Conservation (phyloP, 805 yeast species). For the Babjeviella inositovora region DNA sequence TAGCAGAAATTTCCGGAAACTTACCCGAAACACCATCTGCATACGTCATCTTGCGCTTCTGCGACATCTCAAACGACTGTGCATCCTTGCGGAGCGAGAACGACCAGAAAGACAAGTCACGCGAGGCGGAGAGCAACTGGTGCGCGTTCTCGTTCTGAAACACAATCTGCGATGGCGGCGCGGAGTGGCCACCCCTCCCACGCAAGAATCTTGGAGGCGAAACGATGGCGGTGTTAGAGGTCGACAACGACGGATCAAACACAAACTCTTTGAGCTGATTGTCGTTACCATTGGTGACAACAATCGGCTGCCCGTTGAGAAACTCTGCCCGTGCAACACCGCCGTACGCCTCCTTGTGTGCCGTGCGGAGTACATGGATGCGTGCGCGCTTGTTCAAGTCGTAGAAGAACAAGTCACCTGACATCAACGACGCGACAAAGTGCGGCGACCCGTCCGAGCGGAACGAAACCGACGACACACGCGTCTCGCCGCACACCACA, state of each 20-base stretch:
- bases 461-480: constrained; percentile 55
- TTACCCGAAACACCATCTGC: too few relatives aligned
- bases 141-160: constrained; percentile 71
- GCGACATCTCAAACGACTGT: constrained; percentile 88
- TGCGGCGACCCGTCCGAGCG: constrained; percentile 85
- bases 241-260: constrained; percentile 78
- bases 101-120: constrained; percentile 78
- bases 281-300: constrained; percentile 84
- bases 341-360: constrained; percentile 61
- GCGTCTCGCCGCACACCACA: constrained; percentile 19
- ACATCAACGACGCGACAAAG: constrained; percentile 58
- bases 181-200: constrained; percentile 95
- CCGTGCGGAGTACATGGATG: constrained; percentile 57
- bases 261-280: constrained; percentile 81
- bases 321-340: constrained; percentile 66
- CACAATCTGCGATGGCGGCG: constrained; percentile 63
- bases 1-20: constrained; percentile 57
- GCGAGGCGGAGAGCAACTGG: constrained; percentile 71
- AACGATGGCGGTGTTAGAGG: constrained; percentile 42
- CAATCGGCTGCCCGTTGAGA: constrained; percentile 81
- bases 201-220: constrained; percentile 86
- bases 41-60: constrained; percentile 23
- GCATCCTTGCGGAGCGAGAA: constrained; percentile 92
- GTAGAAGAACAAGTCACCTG: constrained; percentile 77
- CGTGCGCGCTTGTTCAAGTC: constrained; percentile 62